Percentiles rank a stretch among this genome's conserved stretches.
Evolutionary conservation across 768 basidiomycete species (phyloP).

Genomic region (Lactarius sp.): DNA sequence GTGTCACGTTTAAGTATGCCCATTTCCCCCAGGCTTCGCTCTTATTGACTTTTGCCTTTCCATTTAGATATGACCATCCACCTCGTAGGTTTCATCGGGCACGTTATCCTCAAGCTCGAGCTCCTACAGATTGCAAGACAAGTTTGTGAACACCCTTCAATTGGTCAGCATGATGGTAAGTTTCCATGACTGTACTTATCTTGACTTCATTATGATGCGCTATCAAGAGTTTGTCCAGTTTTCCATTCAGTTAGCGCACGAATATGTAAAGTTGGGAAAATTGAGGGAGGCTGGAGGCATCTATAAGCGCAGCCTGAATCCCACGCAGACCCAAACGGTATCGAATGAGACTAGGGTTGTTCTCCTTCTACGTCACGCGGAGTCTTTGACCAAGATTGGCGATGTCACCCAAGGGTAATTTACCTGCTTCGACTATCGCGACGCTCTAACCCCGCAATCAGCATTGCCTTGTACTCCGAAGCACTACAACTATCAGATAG

Average conservation of each 20-base stretch:
- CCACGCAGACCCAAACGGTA: slow-evolving; percentile 40
- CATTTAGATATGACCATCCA: slow-evolving; percentile 22
- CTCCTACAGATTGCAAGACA: slow-evolving; percentile 20
- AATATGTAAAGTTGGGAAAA: slow-evolving; percentile 78
- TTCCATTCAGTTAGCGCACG: slow-evolving; percentile 70
- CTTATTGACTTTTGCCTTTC: neutral
- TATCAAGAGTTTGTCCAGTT: slow-evolving; percentile 53
- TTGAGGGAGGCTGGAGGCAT: slow-evolving; percentile 58
- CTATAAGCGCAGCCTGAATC: slow-evolving; percentile 51
- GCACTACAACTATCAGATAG: slow-evolving; percentile 46
- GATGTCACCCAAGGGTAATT: slow-evolving; percentile 55
- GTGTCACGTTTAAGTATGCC: slow-evolving; percentile 18
- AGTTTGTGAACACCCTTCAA: slow-evolving; percentile 12
- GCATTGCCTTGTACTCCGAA: slow-evolving; percentile 54
- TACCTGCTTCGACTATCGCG: slow-evolving; percentile 1
- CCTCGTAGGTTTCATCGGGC: slow-evolving; percentile 23
- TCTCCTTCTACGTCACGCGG: slow-evolving; percentile 62
- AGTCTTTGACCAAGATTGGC: slow-evolving; percentile 56
- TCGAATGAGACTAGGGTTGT: slow-evolving; percentile 50
- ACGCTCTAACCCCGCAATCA: slow-evolving; percentile 25
- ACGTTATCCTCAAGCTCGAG: slow-evolving; percentile 24
- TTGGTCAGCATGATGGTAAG: slow-evolving; percentile 45
- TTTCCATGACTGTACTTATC: slow-evolving; percentile 3
- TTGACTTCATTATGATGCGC: neutral
- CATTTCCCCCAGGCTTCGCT: neutral